Conservation (phyloP, 805 yeast species). For the Starmerella vitae region DNA sequence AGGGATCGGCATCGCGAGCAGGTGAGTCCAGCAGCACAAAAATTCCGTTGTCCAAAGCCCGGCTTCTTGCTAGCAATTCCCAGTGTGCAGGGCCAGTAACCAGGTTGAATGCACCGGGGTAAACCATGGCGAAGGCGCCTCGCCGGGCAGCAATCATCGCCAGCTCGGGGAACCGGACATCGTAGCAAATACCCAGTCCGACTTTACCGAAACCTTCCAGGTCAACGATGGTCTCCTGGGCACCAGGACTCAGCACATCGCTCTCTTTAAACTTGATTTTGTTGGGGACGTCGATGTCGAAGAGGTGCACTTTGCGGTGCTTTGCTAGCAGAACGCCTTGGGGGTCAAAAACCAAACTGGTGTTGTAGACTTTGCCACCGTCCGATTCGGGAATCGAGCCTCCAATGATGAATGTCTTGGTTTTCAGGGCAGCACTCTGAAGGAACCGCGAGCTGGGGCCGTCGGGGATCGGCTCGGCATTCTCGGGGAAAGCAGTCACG, state of each 20-base stretch:
- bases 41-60: slow-evolving; percentile 82
- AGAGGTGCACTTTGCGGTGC: slow-evolving; percentile 82
- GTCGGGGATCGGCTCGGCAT: slow-evolving; percentile 73
- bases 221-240: slow-evolving; percentile 64
- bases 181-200: slow-evolving; percentile 67
- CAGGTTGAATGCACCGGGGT: slow-evolving; percentile 87
- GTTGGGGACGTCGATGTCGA: slow-evolving; percentile 84
- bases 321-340: slow-evolving; percentile 67
- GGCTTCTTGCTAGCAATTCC: slow-evolving; percentile 61
- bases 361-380: slow-evolving; percentile 49
- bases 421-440: slow-evolving; percentile 50
- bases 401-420: slow-evolving; percentile 58
- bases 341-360: slow-evolving; percentile 59
- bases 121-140: slow-evolving; percentile 72
- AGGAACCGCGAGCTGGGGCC: slow-evolving; percentile 53
- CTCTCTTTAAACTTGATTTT: slow-evolving; percentile 83
- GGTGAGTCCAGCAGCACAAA: slow-evolving; percentile 60
- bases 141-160: slow-evolving; percentile 49
- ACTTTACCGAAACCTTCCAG: slow-evolving; percentile 51
- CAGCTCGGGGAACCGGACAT: slow-evolving; percentile 68
- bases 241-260: slow-evolving; percentile 60
- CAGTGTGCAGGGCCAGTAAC: slow-evolving; percentile 91
- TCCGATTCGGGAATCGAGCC: slow-evolving; percentile 79
- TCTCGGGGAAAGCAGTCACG: slow-evolving; percentile 69
- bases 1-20: slow-evolving; percentile 69